Conservation (phyloP, 805 yeast species). For the Spathaspora hagerdaliae region DNA sequence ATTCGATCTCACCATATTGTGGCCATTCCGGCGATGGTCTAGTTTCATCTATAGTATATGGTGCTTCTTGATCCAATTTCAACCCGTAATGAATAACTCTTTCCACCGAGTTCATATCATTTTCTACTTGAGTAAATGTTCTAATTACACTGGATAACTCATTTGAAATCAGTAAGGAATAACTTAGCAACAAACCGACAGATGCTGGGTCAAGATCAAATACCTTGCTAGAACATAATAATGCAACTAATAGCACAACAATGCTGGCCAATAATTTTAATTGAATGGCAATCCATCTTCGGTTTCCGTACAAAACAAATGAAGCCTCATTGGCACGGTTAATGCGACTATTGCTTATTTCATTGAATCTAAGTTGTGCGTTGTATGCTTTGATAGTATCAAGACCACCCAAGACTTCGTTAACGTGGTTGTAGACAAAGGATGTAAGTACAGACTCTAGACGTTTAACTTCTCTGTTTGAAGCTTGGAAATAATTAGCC, state of each 20-base stretch:
- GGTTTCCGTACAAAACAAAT: constrained; percentile 58
- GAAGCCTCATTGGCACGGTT: constrained; percentile 68
- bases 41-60: constrained; percentile 43
- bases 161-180: constrained; percentile 52
- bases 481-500: constrained; percentile 60
- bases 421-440: constrained; percentile 64
- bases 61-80: constrained; percentile 60
- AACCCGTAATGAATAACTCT: constrained; percentile 63
- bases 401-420: constrained; percentile 67
- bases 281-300: constrained; percentile 68
- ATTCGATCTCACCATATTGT: constrained; percentile 38
- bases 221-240: constrained; percentile 58
- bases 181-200: constrained; percentile 65
- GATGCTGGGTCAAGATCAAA: constrained; percentile 59
- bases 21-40: constrained; percentile 47
- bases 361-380: constrained; percentile 43
- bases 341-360: constrained; percentile 42
- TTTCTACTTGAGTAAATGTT: constrained; percentile 67
- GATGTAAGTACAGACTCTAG: constrained; percentile 71
- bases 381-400: constrained; percentile 59
- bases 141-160: constrained; percentile 59
- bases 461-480: constrained; percentile 73
- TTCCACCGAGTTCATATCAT: constrained; percentile 74
- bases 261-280: constrained; percentile 52
- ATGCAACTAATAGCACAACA: constrained; percentile 49